Evolutionary conservation across 108 stramenopile species (phyloP), one percentile per base, ranked within the genome.

Genomic region (Craspedostauros australis): DNA sequence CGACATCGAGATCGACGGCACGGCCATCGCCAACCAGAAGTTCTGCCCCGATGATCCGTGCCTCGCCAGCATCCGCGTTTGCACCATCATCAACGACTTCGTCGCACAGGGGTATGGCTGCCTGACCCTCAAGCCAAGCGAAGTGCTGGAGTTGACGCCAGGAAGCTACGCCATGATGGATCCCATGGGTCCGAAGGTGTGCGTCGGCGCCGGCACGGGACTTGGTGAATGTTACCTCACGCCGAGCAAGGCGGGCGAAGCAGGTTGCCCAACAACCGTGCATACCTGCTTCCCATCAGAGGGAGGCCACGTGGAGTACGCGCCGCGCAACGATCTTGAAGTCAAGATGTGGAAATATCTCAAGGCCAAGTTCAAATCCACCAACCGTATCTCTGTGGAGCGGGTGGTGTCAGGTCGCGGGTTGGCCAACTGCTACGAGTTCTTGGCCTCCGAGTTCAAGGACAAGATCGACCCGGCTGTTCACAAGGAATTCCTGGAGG

Each of bases 131-230:
- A 66, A 85, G 57, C 55, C 68, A 0, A 47, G 63, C 8, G 82
- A 84, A 50, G 68, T 81, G 20, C 43, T 63, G 29, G 80, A 86
- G 31, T 53, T 91, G 19, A 53, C 29, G 8, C 79, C 79, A 15
- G 72, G 68, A 37, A 68, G 76, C 3, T 51, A 62, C 19, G 62
- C 33, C 22, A 79, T 49, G 50, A 72, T 87, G 26, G 66, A 83
- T 44, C 40, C 59, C 1, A 29, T 16, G 9, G 86, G 82, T 6
- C 95, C 95, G 5, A 96, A 94, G 42, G 95, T 74, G 23, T 94
- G 92, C 72, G 79, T 98, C 39, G 97, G 97, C 19, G 95, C 97
- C 18, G 97, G 97, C 2, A 98, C 97, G n/a, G 97, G 97, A 3
- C 61, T 98, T 28, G 97, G 97, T 24, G 86, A 96, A 54, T 94